These are phyloP conservation scores for Clathrospora elynae DNA, from an alignment of 2,329 filamentous ascomycete genomes.

Conservation along the genomic window DNA sequence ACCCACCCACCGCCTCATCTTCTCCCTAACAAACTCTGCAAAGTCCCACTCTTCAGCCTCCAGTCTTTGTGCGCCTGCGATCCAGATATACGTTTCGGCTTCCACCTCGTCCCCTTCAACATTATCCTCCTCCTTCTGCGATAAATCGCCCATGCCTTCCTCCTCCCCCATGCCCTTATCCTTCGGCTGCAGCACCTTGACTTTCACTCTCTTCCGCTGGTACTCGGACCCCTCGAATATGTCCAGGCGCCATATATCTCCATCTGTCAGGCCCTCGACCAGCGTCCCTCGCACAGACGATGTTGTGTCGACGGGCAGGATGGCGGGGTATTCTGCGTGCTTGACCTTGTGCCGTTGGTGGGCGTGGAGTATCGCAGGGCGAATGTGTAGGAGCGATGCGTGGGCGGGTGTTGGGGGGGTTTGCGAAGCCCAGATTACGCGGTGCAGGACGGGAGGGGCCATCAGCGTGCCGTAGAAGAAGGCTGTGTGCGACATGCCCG, in stretches of 20 bases:
- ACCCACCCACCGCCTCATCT: slow-evolving; percentile 65
- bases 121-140: slow-evolving; percentile 33
- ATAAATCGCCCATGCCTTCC: slow-evolving; percentile 29
- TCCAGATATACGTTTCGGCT: slow-evolving; percentile 59
- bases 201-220: slow-evolving; percentile 56
- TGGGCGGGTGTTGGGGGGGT: slow-evolving; percentile 57
- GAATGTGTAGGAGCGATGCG: slow-evolving; percentile 64
- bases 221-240: slow-evolving; percentile 83
- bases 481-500: slow-evolving; percentile 53
- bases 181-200: slow-evolving; percentile 47
- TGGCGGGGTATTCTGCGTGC: slow-evolving; percentile 78
- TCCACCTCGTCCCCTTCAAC: slow-evolving; percentile 49
- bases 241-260: slow-evolving; percentile 77
- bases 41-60: slow-evolving; percentile 87
- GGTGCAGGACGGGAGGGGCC: slow-evolving; percentile 84
- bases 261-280: slow-evolving; percentile 77
- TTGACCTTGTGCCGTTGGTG: slow-evolving; percentile 74
- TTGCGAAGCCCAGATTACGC: slow-evolving; percentile 73
- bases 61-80: slow-evolving; percentile 55
- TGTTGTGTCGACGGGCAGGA: slow-evolving; percentile 55
- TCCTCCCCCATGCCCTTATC: slow-evolving; percentile 11
- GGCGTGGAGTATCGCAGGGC: slow-evolving; percentile 74
- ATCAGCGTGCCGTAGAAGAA: slow-evolving; percentile 78
- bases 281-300: slow-evolving; percentile 71
- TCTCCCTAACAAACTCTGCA: slow-evolving; percentile 78